phyloP scores from a whole-genome alignment of 106 monocot species.

The Allium cepa region DNA sequence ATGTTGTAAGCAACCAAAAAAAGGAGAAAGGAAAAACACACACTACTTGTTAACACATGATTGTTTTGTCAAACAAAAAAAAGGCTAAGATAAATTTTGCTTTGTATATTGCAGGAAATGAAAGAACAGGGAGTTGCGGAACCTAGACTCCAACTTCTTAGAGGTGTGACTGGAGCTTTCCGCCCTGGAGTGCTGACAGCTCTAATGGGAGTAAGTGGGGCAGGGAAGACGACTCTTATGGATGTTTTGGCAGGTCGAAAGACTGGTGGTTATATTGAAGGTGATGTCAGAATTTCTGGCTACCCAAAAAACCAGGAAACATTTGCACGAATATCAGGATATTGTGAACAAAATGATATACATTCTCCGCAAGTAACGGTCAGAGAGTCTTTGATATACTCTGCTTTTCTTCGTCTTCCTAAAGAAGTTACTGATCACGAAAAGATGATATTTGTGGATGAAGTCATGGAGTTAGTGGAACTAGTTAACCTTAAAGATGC shows the following conservation, averaged over 20 bases:
- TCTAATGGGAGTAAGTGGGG: constrained; percentile 74
- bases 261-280: constrained; percentile 67
- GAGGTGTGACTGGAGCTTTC: constrained; percentile 44
- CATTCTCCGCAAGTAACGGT: constrained; percentile 78
- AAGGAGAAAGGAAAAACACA: too few species aligned
- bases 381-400: constrained; percentile 55
- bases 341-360: constrained; percentile 72
- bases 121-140: constrained; percentile 52
- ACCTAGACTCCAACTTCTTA: constrained; percentile 54
- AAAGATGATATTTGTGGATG: constrained; percentile 57
- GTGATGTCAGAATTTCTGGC: constrained; percentile 58
- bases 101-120: constrained; percentile 37
- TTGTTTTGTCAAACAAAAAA: too few species aligned
- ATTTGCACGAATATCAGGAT: constrained; percentile 68
- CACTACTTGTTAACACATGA: too few species aligned
- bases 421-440: constrained; percentile 39
- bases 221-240: constrained; percentile 76
- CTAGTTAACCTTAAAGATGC: constrained; percentile 53
- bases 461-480: constrained; percentile 73
- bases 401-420: constrained; percentile 52
- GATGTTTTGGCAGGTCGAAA: constrained; percentile 75
- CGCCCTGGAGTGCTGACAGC: constrained; percentile 60
- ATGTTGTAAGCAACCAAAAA: too few species aligned
- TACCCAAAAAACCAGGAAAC: constrained; percentile 65
- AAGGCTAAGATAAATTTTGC: too few species aligned